Evolutionary conservation across 495 filamentous ascomycete genomes (phyloP).

Genomic region (Penicillium bovifimosum): DNA sequence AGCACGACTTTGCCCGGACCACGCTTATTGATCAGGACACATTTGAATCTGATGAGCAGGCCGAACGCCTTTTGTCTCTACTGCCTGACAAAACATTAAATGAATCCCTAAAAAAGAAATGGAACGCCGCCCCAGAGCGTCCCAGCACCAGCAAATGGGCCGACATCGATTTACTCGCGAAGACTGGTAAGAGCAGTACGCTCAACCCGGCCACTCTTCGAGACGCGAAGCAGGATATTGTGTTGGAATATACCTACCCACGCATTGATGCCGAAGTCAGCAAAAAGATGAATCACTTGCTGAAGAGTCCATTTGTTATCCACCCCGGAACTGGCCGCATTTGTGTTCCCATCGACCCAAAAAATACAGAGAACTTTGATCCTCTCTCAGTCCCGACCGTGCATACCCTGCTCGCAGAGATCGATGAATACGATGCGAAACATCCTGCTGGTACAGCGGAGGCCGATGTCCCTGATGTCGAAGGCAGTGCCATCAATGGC

Average conservation of each 20-base stretch:
- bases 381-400: slow-evolving; percentile 85
- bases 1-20: slow-evolving; percentile 69
- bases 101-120: slow-evolving; percentile 77
- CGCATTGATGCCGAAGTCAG: slow-evolving; percentile 92
- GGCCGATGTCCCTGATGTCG: slow-evolving; percentile 31
- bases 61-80: slow-evolving; percentile 67
- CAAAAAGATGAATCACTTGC: slow-evolving; percentile 94
- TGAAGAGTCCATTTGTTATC: slow-evolving; percentile 93
- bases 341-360: slow-evolving; percentile 86
- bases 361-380: slow-evolving; percentile 70
- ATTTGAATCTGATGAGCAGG: slow-evolving; percentile 60
- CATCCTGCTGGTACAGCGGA: slow-evolving; percentile 28
- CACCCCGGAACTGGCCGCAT: slow-evolving; percentile 91
- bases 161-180: slow-evolving; percentile 83
- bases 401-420: slow-evolving; percentile 68
- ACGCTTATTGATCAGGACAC: slow-evolving; percentile 83
- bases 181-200: slow-evolving; percentile 59
- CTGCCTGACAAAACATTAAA: slow-evolving; percentile 72
- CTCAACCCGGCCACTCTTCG: slow-evolving; percentile 60
- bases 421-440: slow-evolving; percentile 64
- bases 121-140: slow-evolving; percentile 75
- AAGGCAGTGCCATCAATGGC: slow-evolving; percentile 33
- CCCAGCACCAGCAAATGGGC: slow-evolving; percentile 77
- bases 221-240: slow-evolving; percentile 90
- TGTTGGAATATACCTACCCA: slow-evolving; percentile 98